Base-by-base conservation (phyloP, 164 flowering plant species). In the Vitis labrusca region DNA sequence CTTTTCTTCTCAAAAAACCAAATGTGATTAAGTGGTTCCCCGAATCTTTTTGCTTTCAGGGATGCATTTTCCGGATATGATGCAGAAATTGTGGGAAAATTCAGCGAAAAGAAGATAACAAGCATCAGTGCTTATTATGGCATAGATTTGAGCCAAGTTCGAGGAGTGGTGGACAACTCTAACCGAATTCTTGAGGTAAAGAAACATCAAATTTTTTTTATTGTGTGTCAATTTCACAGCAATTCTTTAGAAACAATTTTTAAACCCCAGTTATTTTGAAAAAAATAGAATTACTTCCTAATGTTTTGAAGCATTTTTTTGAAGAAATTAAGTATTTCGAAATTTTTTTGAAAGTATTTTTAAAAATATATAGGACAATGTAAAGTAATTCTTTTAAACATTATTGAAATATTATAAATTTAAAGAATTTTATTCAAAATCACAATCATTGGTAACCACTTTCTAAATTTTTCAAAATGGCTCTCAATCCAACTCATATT, bases 141-240 rank as follows among this genome's bases (percentile, higher is more conserved):
- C 44, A 79, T 92, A n/a, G 97, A 92, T 9, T 55, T 85, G 1
- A 86, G 87, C 82, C 74, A 75, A 50, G 88, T 89, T 55, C 76
- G 97, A 67, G 97, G 97, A 10, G 88, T 83, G 13, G 90, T 91
- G 0, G 98, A 94, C 81, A 94, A 94, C 74, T 73, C 97, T 51
- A 86, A 74, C 61, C 64, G 88, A 61, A 89, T 94, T 68, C 82
- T 94, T 2, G 85, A 92, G 97, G 97, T 93, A 57, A 61, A 37
- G n/a, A 10, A 61, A 10, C 13, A 30, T 67, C 56, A 47, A 50
- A 23, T 23, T 62, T 32, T 56, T 69, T 30, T 50, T 16, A 47
- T 67, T 67, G 19, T 50, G 23, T 52, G 51, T 50, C 16, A 65
- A 74, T 56, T n/a, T 62, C 50, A 53, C 16, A n/a, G 47, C 60